Evolutionary conservation across 1,139 yeast species (phyloP), one percentile per base, ranked within the genome.

Genomic region (Diutina pseudorugosa): DNA sequence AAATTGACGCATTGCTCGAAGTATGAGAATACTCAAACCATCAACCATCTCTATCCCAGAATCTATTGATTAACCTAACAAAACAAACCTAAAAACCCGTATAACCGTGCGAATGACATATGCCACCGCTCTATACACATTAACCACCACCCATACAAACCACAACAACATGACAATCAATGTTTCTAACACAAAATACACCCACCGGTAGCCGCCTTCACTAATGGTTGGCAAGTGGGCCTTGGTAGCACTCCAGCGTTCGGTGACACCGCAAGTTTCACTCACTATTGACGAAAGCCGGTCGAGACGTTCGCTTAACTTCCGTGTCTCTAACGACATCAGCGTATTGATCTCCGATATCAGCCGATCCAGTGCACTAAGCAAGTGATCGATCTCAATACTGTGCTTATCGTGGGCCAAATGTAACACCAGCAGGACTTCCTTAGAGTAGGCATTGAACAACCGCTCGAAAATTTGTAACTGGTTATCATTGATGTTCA

Each of bases 311-410:
- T 87, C 95, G 52, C 78, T 78, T n/a, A 86, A 70, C 56, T 82
- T 79, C 54, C 95, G 72, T 45, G 87, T 69, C 59, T 86, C 88
- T 52, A 88, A 68, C 33, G 90, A 80, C 52, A 88, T 69, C 0
- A 94, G 84, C 0, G 96, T 89, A 64, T 85, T 87, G 55, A 89
- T 84, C 61, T 87, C 95, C 57, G 93, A 86, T 54, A 85, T 78
- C 21, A 87, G 77, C 56, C 95, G 72, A 65, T 89, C 96, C 53
- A 91, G 82, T 48, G 77, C 73, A 21, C 85, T 80, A 45, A 89
- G 71, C 53, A 88, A 66, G 47, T 79, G 79, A 60, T 89, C 96
- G 51, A 84, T 75, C 52, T 72, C 67, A n/a, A 80, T 63, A 1
- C 77, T 70, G 55, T 73, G 70, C 27, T 67, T 73, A 52, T 76